These are phyloP conservation scores for Gracilaria vermiculophylla DNA, from an alignment of 23 red algal genomes.

Conservation along the genomic window DNA sequence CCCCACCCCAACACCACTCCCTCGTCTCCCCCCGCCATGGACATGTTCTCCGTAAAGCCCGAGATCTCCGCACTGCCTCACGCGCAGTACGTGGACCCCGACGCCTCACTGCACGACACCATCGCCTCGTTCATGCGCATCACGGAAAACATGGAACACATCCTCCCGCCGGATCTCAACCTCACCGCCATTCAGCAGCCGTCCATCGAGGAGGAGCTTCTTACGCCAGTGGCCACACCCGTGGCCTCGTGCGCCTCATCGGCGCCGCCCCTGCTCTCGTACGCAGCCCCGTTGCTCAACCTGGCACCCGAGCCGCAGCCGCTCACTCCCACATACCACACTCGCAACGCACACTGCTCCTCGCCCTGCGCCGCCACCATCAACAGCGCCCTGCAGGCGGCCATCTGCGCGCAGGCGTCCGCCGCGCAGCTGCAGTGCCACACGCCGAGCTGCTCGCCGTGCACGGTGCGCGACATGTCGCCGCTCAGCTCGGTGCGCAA, in stretches of 20 bases:
- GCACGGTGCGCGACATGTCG: neutral
- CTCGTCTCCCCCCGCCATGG: neutral
- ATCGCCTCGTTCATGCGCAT: conserved; percentile 52
- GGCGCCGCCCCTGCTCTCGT: neutral
- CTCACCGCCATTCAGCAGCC: neutral
- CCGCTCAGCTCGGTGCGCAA: neutral
- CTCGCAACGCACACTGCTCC: neutral
- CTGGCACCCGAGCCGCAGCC: neutral
- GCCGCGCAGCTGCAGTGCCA: neutral
- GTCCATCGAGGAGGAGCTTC: neutral
- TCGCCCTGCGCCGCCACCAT: neutral
- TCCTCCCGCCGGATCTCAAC: conserved; percentile 37
- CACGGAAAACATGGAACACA: conserved; percentile 36
- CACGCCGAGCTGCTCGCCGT: conserved; percentile 13
- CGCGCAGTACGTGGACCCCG: neutral
- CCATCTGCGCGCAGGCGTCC: neutral
- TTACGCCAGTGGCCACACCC: neutral
- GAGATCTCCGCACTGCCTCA: neutral
- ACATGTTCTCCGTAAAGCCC: neutral
- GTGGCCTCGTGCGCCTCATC: neutral
- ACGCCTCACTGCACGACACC: conserved; percentile 12
- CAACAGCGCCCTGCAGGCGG: conserved; percentile 8
- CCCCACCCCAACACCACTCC: neutral
- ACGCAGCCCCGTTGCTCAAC: neutral
- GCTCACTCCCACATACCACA: neutral